Evolutionary conservation across 768 basidiomycete genomes (phyloP).

Genomic region (Boletus vinaceobasis): DNA sequence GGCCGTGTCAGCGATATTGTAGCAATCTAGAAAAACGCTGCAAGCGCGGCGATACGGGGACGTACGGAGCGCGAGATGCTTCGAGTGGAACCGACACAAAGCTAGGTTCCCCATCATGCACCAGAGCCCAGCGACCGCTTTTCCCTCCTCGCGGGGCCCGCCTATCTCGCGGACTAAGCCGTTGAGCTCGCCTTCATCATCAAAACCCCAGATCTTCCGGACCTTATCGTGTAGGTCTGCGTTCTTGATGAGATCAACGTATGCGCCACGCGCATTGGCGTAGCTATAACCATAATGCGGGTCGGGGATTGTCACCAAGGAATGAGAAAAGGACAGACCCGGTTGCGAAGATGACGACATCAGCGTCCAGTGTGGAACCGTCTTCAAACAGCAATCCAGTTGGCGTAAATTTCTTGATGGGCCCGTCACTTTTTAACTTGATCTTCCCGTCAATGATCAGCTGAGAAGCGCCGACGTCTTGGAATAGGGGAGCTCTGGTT

Average conservation of each 20-base stretch:
- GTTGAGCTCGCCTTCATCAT: constrained; percentile 31
- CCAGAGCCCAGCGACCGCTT: constrained; percentile 40
- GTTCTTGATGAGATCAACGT: constrained; percentile 19
- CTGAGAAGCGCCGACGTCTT: constrained; percentile 43
- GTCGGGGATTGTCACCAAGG: background rate
- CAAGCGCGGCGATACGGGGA: constrained; percentile 8
- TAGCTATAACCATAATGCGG: constrained; percentile 8
- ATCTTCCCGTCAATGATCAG: constrained; percentile 45
- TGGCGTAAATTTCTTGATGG: constrained; percentile 33
- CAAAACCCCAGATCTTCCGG: constrained; percentile 28
- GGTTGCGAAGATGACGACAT: constrained; percentile 35
- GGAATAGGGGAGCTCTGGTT: background rate
- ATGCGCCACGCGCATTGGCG: constrained; percentile 17
- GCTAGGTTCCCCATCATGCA: constrained; percentile 63
- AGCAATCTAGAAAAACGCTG: background rate
- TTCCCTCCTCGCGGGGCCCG: constrained; percentile 21
- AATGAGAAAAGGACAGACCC: constrained; percentile 21
- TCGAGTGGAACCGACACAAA: constrained; percentile 63
- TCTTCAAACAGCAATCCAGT: constrained; percentile 25
- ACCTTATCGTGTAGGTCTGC: constrained; percentile 19
- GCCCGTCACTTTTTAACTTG: constrained; percentile 35
- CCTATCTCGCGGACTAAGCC: constrained; percentile 46
- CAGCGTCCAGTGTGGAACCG: constrained; percentile 41
- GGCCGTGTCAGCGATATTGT: background rate
- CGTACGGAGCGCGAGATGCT: constrained; percentile 62